Percentiles rank a stretch among this genome's conserved stretches.
Conservation (phyloP, 805 yeast genomes). For the Candida quercuum region DNA sequence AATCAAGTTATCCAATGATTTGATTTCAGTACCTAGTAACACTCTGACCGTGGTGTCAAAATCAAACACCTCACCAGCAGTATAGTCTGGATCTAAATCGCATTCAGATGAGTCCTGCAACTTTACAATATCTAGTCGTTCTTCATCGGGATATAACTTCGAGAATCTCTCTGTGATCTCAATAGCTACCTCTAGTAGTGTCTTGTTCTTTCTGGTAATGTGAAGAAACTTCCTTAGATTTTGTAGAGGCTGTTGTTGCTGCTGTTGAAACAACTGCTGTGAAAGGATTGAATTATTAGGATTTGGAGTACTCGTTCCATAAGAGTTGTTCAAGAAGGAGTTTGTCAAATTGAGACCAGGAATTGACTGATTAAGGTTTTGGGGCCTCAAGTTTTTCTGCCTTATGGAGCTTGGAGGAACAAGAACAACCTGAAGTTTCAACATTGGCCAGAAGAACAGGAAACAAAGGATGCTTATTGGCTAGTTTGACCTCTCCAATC, state of each 20-base stretch:
- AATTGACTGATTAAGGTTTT: slow-evolving; percentile 2
- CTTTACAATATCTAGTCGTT: slow-evolving; percentile 47
- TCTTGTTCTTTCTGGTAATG: slow-evolving; percentile 44
- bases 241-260: slow-evolving; percentile 9
- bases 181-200: slow-evolving; percentile 43
- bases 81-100: slow-evolving; percentile 76
- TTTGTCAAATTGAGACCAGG: not conserved
- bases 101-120: slow-evolving; percentile 65
- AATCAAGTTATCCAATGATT: slow-evolving; percentile 16
- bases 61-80: slow-evolving; percentile 59
- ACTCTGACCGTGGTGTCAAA: slow-evolving; percentile 42
- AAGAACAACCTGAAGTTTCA: slow-evolving; percentile 39
- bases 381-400: slow-evolving; percentile 7
- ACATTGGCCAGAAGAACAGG: slow-evolving; percentile 25
- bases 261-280: slow-evolving; percentile 12
- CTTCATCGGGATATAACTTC: slow-evolving; percentile 62
- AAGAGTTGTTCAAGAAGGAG: slow-evolving; percentile 7
- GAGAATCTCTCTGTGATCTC: slow-evolving; percentile 53
- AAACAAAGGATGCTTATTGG: not conserved
- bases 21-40: slow-evolving; percentile 35
- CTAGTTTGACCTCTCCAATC: too few relatives aligned
- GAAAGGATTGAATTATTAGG: slow-evolving; percentile 16
- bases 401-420: slow-evolving; percentile 34
- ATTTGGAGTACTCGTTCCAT: slow-evolving; percentile 32
- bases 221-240: slow-evolving; percentile 54